A percentile compares a stretch with the other conserved stretches of the same genome.
Conservation (phyloP, 805 yeast species). For the Hanseniaspora vineae region DNA sequence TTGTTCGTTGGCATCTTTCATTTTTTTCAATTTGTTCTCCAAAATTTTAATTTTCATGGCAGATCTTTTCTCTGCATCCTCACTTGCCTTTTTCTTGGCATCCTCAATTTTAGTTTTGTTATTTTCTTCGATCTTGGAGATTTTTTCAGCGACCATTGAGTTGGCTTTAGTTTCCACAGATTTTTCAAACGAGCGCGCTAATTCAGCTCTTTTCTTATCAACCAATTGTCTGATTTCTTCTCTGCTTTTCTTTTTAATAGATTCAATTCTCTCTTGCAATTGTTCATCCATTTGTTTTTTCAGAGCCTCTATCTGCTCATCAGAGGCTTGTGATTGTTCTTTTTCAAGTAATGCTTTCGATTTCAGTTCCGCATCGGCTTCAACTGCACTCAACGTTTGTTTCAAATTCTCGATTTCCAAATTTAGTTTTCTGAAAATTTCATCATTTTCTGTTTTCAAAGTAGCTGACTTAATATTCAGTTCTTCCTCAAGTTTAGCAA, state of each 20-base stretch:
- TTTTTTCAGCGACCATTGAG: background rate
- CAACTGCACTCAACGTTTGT: too few relatives aligned
- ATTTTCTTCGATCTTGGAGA: background rate
- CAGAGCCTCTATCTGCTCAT: slow-evolving; percentile 4
- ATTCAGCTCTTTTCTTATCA: slow-evolving; percentile 8
- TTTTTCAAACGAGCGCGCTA: slow-evolving; percentile 12
- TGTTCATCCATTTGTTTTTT: slow-evolving; percentile 3
- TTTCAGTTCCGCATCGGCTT: too few relatives aligned
- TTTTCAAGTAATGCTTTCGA: too few relatives aligned
- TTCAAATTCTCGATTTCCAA: background rate
- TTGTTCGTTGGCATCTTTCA: background rate
- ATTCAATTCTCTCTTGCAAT: slow-evolving; percentile 2
- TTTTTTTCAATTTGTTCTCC: background rate
- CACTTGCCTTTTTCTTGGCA: slow-evolving; percentile 21
- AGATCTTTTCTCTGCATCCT: slow-evolving; percentile 10
- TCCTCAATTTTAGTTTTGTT: slow-evolving; percentile 3
- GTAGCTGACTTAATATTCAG: too few relatives aligned
- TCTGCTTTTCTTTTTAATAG: slow-evolving; percentile 1
- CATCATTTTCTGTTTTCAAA: background rate
- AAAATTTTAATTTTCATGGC: background rate
- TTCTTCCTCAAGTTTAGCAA: too few relatives aligned
- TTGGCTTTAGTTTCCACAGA: slow-evolving; percentile 12
- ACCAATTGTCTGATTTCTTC: slow-evolving; percentile 7
- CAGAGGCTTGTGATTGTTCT: too few relatives aligned
- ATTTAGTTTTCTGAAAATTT: slow-evolving; percentile 2